A percentile compares a stretch with the other conserved stretches of the same genome.
Conservation (phyloP, 495 filamentous ascomycete genomes). For the Articulospora tetracladia region DNA sequence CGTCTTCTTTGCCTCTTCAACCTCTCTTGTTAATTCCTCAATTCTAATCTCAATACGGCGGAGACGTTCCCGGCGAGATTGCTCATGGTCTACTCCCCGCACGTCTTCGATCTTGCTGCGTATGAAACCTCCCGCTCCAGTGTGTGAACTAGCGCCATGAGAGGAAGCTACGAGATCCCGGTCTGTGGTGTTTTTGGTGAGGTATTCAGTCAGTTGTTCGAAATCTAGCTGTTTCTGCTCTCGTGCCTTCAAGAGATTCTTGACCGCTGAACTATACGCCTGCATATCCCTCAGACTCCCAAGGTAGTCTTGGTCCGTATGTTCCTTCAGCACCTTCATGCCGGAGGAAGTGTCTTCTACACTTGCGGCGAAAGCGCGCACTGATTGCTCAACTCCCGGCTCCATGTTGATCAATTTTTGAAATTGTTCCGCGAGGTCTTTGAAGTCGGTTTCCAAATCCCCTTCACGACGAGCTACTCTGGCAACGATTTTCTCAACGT, state of each 20-base stretch:
- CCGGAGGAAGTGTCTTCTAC: slow-evolving; percentile 79
- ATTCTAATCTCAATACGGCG: slow-evolving; percentile 90
- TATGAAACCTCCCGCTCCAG: slow-evolving; percentile 81
- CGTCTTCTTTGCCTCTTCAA: slow-evolving; percentile 77
- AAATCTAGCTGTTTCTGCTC: slow-evolving; percentile 98
- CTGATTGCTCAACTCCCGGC: slow-evolving; percentile 73
- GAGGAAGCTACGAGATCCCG: slow-evolving; percentile 77
- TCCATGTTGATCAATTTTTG: slow-evolving; percentile 89
- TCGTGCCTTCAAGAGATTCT: slow-evolving; percentile 82
- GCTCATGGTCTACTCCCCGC: slow-evolving; percentile 94
- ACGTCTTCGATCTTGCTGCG: slow-evolving; percentile 95
- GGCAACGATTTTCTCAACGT: slow-evolving; percentile 90
- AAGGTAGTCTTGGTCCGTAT: slow-evolving; percentile 94
- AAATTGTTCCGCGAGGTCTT: slow-evolving; percentile 88
- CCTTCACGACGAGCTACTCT: slow-evolving; percentile 83
- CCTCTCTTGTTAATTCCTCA: slow-evolving; percentile 81
- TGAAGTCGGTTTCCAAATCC: slow-evolving; percentile 85
- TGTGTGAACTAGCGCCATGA: slow-evolving; percentile 53
- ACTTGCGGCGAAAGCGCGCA: slow-evolving; percentile 79
- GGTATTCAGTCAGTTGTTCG: slow-evolving; percentile 92
- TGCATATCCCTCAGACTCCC: slow-evolving; percentile 90
- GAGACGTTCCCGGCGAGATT: slow-evolving; percentile 76
- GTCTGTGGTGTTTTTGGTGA: slow-evolving; percentile 83
- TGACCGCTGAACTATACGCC: slow-evolving; percentile 79
- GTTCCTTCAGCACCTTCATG: slow-evolving; percentile 73